Evolutionary conservation across 768 basidiomycete genomes (phyloP).

Genomic region (Phlebiopsis flavidoalba): DNA sequence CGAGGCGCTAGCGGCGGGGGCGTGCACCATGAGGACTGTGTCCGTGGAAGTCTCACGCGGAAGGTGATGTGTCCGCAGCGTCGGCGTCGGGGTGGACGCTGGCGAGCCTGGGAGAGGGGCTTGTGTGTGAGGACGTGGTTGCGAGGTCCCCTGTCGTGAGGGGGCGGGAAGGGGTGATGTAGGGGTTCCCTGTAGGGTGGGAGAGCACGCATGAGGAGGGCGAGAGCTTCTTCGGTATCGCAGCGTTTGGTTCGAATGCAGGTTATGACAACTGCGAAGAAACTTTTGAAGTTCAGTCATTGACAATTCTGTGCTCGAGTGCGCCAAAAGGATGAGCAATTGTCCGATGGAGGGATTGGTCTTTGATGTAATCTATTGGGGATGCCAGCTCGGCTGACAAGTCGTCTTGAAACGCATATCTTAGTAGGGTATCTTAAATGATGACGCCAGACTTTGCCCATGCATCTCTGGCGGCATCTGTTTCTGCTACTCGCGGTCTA

Average conservation of each 20-base stretch:
- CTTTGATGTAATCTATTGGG: conserved; percentile 2
- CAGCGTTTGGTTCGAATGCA: conserved; percentile 47
- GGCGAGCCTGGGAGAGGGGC: conserved; percentile 51
- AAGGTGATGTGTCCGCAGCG: conserved; percentile 56
- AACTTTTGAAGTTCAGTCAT: conserved; percentile 11
- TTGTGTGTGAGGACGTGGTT: conserved; percentile 41
- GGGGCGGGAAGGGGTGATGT: conserved; percentile 11
- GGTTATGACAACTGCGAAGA: conserved; percentile 16
- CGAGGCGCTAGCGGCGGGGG: conserved; percentile 44
- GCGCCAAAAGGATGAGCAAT: conserved; percentile 25
- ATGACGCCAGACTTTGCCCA: conserved; percentile 8
- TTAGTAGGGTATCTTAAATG: background rate
- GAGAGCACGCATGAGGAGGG: conserved; percentile 40
- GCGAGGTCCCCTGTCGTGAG: conserved; percentile 42
- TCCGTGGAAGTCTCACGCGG: conserved; percentile 51
- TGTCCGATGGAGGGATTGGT: conserved; percentile 10
- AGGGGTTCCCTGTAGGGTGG: conserved; percentile 12
- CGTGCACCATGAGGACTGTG: conserved; percentile 43
- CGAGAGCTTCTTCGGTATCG: conserved; percentile 59
- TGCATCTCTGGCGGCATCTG: background rate
- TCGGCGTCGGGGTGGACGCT: conserved; percentile 57
- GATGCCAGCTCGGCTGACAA: conserved; percentile 21
- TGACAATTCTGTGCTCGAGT: conserved; percentile 12
- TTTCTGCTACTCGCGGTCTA: background rate
- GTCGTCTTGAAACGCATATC: conserved; percentile 1